Evolutionary conservation across 2,329 filamentous ascomycete species (phyloP).

Genomic region (Thielaviopsis populi): DNA sequence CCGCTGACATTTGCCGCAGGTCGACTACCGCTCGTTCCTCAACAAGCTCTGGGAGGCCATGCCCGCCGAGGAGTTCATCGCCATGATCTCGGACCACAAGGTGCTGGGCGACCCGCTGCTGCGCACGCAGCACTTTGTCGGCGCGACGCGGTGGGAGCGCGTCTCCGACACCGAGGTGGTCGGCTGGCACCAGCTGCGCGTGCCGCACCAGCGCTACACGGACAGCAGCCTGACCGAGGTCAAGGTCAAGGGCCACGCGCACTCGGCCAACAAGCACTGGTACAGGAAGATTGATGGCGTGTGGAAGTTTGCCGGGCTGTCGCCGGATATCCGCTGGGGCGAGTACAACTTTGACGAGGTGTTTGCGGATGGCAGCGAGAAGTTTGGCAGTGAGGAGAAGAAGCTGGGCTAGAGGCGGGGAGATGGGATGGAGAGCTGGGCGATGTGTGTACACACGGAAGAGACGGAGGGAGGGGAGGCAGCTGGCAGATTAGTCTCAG

Average conservation of each 20-base stretch:
- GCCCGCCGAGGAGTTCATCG: slow-evolving; percentile 45
- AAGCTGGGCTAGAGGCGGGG: background rate
- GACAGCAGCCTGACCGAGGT: slow-evolving; percentile 34
- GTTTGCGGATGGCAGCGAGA: slow-evolving; percentile 24
- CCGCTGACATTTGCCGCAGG: slow-evolving; percentile 33
- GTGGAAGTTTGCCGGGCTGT: slow-evolving; percentile 46
- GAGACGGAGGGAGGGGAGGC: too few species aligned
- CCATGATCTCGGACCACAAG: slow-evolving; percentile 40
- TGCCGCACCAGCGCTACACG: slow-evolving; percentile 46
- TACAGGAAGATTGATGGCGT: slow-evolving; percentile 43
- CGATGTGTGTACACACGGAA: background rate
- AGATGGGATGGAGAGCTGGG: background rate
- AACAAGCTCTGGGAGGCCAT: slow-evolving; percentile 46
- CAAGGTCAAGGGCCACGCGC: slow-evolving; percentile 43
- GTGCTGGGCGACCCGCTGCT: slow-evolving; percentile 47
- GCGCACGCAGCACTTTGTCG: slow-evolving; percentile 51
- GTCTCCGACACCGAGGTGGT: slow-evolving; percentile 42
- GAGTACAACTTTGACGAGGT: slow-evolving; percentile 44
- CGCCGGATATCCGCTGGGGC: slow-evolving; percentile 40
- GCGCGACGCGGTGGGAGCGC: slow-evolving; percentile 42
- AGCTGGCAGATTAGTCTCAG: background rate
- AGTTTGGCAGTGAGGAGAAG: slow-evolving; percentile 14
- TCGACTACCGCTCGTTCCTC: slow-evolving; percentile 56
- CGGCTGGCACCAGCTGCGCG: slow-evolving; percentile 46
- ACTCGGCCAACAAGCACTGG: slow-evolving; percentile 42